Evolutionary conservation across 306 rosid genomes (phyloP).

Genomic region (Cucumis cinereus): DNA sequence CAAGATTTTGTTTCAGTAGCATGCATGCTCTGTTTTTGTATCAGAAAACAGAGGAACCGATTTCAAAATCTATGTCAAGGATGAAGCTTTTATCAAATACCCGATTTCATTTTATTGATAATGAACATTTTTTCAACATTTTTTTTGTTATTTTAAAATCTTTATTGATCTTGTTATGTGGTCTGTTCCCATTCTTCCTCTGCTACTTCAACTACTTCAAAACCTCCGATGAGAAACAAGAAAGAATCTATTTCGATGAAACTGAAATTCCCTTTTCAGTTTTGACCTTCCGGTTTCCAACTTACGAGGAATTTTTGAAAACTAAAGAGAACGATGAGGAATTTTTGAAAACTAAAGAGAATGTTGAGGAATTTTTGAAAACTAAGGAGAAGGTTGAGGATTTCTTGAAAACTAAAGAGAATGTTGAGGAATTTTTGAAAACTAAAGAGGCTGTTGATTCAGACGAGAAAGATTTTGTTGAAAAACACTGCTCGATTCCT

Average conservation of each 20-base stretch:
- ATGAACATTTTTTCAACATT: not conserved
- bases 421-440: slow-evolving; percentile 30
- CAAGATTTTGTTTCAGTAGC: not conserved
- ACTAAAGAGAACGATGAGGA: slow-evolving; percentile 14
- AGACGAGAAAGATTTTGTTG: slow-evolving; percentile 12
- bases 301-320: slow-evolving; percentile 29
- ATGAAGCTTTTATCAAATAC: not conserved
- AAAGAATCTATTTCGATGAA: slow-evolving; percentile 1
- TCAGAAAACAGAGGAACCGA: not conserved
- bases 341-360: too few species aligned
- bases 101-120: not conserved
- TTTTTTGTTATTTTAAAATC: not conserved
- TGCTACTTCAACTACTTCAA: not conserved
- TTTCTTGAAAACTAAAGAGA: slow-evolving; percentile 13
- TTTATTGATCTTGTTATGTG: not conserved
- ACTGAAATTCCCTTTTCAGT: slow-evolving; percentile 22
- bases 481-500: slow-evolving; percentile 25
- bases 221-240: not conserved
- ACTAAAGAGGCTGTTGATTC: slow-evolving; percentile 9
- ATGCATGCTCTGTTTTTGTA: not conserved
- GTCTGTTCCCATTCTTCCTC: not conserved
- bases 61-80: not conserved
- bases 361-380: slow-evolving; percentile 33
- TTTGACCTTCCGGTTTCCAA: slow-evolving; percentile 62
- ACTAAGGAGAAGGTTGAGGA: slow-evolving; percentile 32